Evolutionary conservation across 2,329 filamentous ascomycete genomes (phyloP).

Genomic region (Plenodomus tracheiphilus): DNA sequence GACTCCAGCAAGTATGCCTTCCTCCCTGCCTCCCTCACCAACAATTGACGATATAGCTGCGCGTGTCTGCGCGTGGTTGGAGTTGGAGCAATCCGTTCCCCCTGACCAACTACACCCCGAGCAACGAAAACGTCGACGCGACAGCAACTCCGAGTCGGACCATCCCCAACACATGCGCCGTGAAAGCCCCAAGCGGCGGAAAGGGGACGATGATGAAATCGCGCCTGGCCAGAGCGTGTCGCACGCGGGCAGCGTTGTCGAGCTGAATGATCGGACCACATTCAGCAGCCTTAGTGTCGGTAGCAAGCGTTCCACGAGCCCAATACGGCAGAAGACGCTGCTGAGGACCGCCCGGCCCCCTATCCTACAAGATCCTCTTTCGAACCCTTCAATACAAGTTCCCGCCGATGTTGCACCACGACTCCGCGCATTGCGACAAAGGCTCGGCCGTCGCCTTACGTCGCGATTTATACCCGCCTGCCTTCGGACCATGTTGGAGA

Average conservation of each 20-base stretch:
- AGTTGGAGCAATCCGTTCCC: not conserved
- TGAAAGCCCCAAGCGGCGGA: constrained; percentile 9
- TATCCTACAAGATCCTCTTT: constrained; percentile 2
- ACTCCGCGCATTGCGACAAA: constrained; percentile 1
- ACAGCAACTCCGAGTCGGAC: constrained; percentile 4
- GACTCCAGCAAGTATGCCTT: constrained; percentile 4
- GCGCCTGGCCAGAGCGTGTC: constrained; percentile 6
- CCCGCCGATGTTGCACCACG: not conserved
- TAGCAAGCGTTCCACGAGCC: constrained; percentile 8
- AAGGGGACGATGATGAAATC: constrained; percentile 9
- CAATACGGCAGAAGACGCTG: constrained; percentile 6
- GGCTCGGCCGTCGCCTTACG: constrained; percentile 4
- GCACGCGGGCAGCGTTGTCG: constrained; percentile 5
- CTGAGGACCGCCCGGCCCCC: constrained; percentile 7
- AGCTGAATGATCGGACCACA: constrained; percentile 7
- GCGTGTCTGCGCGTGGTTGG: constrained; percentile 4
- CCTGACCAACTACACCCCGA: not conserved
- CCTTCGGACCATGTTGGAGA: not conserved
- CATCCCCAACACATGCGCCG: constrained; percentile 5
- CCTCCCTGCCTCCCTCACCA: constrained; percentile 5
- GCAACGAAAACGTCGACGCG: constrained; percentile 8
- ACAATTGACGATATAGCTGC: constrained; percentile 2
- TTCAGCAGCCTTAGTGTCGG: constrained; percentile 6
- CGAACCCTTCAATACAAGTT: constrained; percentile 5
- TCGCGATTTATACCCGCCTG: constrained; percentile 6